Evolutionary conservation across 2,329 filamentous ascomycete species (phyloP).

Genomic region (Venturia asperata): DNA sequence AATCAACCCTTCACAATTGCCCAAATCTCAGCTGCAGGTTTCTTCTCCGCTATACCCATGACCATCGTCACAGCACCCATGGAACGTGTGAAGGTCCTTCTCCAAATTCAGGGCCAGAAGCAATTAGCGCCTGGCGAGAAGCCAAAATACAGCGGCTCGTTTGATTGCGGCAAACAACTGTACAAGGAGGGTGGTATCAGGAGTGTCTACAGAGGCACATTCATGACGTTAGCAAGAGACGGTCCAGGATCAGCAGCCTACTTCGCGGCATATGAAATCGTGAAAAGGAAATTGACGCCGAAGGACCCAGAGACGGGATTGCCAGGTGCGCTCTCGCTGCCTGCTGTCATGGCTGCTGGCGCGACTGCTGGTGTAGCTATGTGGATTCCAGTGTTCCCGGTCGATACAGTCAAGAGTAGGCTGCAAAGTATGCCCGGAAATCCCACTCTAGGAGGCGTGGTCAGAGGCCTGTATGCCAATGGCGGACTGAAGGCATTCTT

Average conservation of each 20-base stretch:
- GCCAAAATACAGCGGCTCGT: constrained; percentile 77
- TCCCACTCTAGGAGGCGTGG: constrained; percentile 70
- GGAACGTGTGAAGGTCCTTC: constrained; percentile 96
- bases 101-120: constrained; percentile 95
- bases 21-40: constrained; percentile 86
- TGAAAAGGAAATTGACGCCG: constrained; percentile 82
- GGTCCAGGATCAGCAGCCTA: constrained; percentile 90
- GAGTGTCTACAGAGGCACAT: constrained; percentile 84
- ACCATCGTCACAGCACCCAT: constrained; percentile 98
- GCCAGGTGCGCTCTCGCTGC: constrained; percentile 70
- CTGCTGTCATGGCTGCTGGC: constrained; percentile 78
- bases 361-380: constrained; percentile 91
- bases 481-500: constrained; percentile 92
- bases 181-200: constrained; percentile 86
- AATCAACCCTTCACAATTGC: constrained; percentile 70
- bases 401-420: constrained; percentile 92
- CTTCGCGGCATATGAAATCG: constrained; percentile 94
- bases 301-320: constrained; percentile 64
- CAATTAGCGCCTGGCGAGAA: constrained; percentile 79
- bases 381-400: constrained; percentile 98
- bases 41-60: constrained; percentile 93
- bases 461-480: constrained; percentile 72
- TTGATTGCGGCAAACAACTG: constrained; percentile 87
- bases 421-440: constrained; percentile 86
- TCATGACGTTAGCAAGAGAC: constrained; percentile 87